Base-by-base conservation (phyloP, 2,329 filamentous ascomycete genomes). In the Cercospora zeae-maydis region DNA sequence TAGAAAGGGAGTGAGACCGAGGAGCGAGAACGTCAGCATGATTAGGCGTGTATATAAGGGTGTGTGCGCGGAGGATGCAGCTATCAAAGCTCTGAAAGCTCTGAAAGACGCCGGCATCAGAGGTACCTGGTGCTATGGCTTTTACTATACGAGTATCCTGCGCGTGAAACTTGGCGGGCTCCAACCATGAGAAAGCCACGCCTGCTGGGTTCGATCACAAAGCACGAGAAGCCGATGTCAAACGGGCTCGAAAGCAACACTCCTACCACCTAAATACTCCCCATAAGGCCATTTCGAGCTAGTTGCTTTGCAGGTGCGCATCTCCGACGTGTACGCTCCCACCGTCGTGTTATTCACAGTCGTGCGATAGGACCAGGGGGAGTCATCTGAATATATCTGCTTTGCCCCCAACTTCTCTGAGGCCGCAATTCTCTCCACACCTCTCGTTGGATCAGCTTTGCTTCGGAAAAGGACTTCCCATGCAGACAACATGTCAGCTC, bases 1-100 rank as follows among this genome's bases (percentile, higher is more conserved):
- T 92, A 54, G 27, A 47, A 47, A 47, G 39, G 39, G 39, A 47
- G 4, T 21, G 39, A 47, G 39, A 47, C 21, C 39, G 39, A 45
- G 39, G 39, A 47, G 4, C 16, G 39, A 47, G 39, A 47, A 47
- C 39, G 39, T 47, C 21, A 47, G 39, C 21, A 47, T 47, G 21
- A 45, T 45, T 45, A 45, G 39, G 39, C 13, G 16, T 45, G 39
- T 45, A 45, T 45, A 45, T 45, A 45, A n/a, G n/a, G n/a, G n/a
- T n/a, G n/a, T n/a, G n/a, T n/a, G n/a, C n/a, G n/a, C n/a, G n/a
- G n/a, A n/a, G n/a, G n/a, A n/a, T n/a, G n/a, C n/a, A n/a, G n/a
- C n/a, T n/a, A n/a, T n/a, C n/a, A n/a, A n/a, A n/a, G n/a, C n/a
- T n/a, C n/a, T n/a, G n/a, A n/a, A n/a, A n/a, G n/a, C n/a, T n/a